Percentiles rank a stretch among this genome's conserved stretches.
phyloP scores from a whole-genome alignment of 148 eudicot species.

The Amaranthus cruentus region DNA sequence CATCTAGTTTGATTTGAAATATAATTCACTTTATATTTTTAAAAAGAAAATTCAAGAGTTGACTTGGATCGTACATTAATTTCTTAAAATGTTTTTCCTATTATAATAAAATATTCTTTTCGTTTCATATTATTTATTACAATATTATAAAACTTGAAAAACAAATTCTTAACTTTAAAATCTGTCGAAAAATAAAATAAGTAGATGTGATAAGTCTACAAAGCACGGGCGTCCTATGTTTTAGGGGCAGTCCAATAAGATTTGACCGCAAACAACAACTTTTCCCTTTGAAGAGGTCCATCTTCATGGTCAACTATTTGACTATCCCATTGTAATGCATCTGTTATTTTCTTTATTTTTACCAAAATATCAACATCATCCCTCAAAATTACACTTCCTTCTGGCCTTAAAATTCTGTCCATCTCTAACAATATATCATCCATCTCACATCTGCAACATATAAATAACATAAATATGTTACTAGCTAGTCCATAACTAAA shows the following conservation, averaged over 20 bases:
- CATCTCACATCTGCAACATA: conserved; percentile 50
- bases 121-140: too few relatives aligned
- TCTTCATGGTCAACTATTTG: conserved; percentile 77
- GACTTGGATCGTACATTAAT: too few relatives aligned
- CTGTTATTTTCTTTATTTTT: conserved; percentile 47
- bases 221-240: background rate
- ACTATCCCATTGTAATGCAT: conserved; percentile 62
- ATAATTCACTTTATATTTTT: too few relatives aligned
- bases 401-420: conserved; percentile 74
- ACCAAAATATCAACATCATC: conserved; percentile 69
- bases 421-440: conserved; percentile 74
- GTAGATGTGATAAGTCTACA: too few relatives aligned
- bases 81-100: too few relatives aligned
- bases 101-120: too few relatives aligned
- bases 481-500: too few relatives aligned
- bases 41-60: too few relatives aligned
- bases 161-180: too few relatives aligned
- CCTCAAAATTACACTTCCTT: conserved; percentile 58
- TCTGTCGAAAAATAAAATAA: too few relatives aligned
- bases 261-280: conserved; percentile 71
- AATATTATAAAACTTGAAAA: too few relatives aligned
- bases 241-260: conserved; percentile 68
- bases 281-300: conserved; percentile 63
- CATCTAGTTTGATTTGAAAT: too few relatives aligned
- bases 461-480: background rate